Evolutionary conservation across 2,329 filamentous ascomycete species (phyloP), one percentile per base, ranked within the genome.

Genomic region (Paracoccidioides lutzii): DNA sequence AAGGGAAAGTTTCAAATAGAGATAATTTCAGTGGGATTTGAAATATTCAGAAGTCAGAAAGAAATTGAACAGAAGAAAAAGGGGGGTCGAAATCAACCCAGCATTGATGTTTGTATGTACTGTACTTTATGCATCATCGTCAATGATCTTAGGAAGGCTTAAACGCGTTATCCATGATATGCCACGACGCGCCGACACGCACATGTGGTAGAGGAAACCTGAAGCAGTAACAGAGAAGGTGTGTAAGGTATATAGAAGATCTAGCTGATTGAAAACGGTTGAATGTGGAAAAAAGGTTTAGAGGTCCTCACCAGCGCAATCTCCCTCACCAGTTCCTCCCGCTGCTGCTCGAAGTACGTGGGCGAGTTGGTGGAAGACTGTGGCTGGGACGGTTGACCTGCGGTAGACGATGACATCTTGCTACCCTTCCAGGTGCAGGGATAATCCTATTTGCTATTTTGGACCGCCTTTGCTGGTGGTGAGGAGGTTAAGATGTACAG

Each of bases 311-410:
- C 73, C 56, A 71, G 65, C 1, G 73, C 71, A 56, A 75, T 75
- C 55, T 75, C 73, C 12, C 66, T 60, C 2, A 75, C 66, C 4
- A 75, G 64, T 58, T 71, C 71, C 49, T 67, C 67, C 42, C 73
- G 68, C 55, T 75, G 72, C 55, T 73, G 67, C 59, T 74, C 69
- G 57, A 75, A 75, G 48, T 59, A 60, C 9, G 53, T 54, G 5
- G 50, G 40, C 10, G 41, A 15, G 10, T 52, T 41, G 9, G 49
- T 12, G 6, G 49, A 41, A 6, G 49, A 52, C 38, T 52, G 49
- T 15, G 49, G 49, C 32, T 37, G 28, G 15, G 49, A 15, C 5
- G 37, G 35, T 32, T 52, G 49, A 12, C 45, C 32, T n/a, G 37
- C 7, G 15, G 37, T 40, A 4, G 49, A 52, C 37, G 44, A 46